These are phyloP conservation scores for Pleurostoma richardsiae DNA, from an alignment of 2,329 filamentous ascomycete genomes.

Conservation along the genomic window DNA sequence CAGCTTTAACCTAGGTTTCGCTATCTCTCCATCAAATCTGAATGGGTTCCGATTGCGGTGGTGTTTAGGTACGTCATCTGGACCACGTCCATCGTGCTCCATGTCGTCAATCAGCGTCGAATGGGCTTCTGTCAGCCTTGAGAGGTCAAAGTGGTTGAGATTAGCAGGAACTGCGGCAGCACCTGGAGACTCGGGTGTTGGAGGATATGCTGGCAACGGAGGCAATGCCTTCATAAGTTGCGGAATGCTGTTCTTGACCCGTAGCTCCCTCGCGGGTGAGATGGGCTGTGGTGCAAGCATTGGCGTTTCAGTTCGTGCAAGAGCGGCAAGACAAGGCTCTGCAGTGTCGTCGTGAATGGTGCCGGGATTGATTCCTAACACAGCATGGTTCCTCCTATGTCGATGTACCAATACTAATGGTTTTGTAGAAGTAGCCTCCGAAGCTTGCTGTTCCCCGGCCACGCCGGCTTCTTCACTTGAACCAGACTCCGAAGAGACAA, in stretches of 20 bases:
- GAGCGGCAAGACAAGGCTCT: not conserved
- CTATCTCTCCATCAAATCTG: constrained; percentile 3
- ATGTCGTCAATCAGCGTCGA: constrained; percentile 3
- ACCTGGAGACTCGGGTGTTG: constrained; percentile 4
- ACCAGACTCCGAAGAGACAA: too few relatives aligned
- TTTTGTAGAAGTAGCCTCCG: too few relatives aligned
- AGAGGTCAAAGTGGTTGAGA: constrained; percentile 7
- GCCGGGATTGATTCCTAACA: constrained; percentile 1
- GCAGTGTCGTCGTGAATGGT: constrained; percentile 1
- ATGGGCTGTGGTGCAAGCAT: constrained; percentile 43
- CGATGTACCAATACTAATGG: not conserved
- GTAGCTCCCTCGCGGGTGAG: constrained; percentile 37
- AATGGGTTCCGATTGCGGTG: constrained; percentile 3
- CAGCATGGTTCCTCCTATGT: constrained; percentile 2
- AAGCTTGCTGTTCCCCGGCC: too few relatives aligned
- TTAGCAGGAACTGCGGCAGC: constrained; percentile 5
- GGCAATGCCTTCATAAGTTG: constrained; percentile 49
- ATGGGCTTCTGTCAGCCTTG: constrained; percentile 7
- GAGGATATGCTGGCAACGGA: constrained; percentile 27
- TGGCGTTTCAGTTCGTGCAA: constrained; percentile 14
- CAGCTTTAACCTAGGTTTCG: not conserved
- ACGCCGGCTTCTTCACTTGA: too few relatives aligned
- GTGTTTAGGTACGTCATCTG: constrained; percentile 3
- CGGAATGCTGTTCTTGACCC: constrained; percentile 43
- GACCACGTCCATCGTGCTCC: constrained; percentile 4